Base-by-base conservation (phyloP, 805 yeast genomes). In the Candida schatavii region DNA sequence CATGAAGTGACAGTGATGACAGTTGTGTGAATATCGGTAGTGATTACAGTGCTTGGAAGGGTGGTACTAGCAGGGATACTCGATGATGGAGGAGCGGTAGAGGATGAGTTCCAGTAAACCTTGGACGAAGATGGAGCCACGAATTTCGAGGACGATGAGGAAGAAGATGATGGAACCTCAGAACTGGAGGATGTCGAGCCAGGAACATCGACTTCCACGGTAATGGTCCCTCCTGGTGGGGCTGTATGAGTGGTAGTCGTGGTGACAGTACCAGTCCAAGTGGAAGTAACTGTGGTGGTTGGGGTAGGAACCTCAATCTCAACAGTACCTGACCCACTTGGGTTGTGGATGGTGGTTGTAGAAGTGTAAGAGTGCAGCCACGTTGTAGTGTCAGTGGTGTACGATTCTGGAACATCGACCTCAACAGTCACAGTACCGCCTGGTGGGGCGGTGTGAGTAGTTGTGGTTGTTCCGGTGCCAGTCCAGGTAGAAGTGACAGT, bases 11-110 rank as follows among this genome's bases (percentile, higher is more conserved):
- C 40, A 14, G 52, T 49, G 17, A 52, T 35, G 15, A 47, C 31
- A 10, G 56, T 54, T 2, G 56, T 47, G 14, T 55, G 50, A 18
- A 59, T 55, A 35, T 53, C 50, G 35, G 62, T 57, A 30, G 43
- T 48, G 20, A 58, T 52, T 7, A 20, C 6, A 33, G 36, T 33
- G 19, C 35, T 31, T 29, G 15, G 20, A 31, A 29, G 10, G 32
- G 13, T 29, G 18, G 32, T 6, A 15, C 22, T 31, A 17, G 21
- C 35, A 5, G 35, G 21, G 10, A 31, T 22, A 29, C 15, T 18
- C 14, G 32, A 7, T 29, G 32, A 14, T 10, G 28, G 14, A 25
- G 13, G 9, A 7, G 5, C 11, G 5, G n/a, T n/a, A n/a, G n/a
- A n/a, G 11, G 35, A 17, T n/a, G 21, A 14, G 35, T 14, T 17